phyloP scores from a whole-genome alignment of 192 early-diverging fungal species.

The Haplosporangium gracile region DNA sequence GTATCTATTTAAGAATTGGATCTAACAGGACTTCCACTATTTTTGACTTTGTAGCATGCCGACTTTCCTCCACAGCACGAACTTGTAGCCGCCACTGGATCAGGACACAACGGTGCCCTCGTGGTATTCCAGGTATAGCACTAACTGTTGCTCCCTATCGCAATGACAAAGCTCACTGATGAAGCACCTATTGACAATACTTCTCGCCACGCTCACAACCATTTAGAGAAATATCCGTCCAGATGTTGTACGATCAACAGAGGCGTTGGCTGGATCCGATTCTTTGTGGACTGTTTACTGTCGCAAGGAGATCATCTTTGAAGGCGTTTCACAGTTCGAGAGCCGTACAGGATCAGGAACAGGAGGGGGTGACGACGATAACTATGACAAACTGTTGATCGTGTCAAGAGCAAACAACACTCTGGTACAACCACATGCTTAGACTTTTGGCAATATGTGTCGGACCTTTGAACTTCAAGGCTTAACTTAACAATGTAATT shows the following conservation, averaged over 20 bases:
- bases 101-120: conserved; percentile 62
- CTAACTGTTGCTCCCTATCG: background rate
- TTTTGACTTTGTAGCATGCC: conserved; percentile 19
- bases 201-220: background rate
- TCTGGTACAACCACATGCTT: conserved; percentile 58
- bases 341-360: conserved; percentile 26
- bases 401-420: conserved; percentile 75
- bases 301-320: conserved; percentile 61
- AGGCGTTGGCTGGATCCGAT: conserved; percentile 62
- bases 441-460: background rate
- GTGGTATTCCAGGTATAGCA: conserved; percentile 64
- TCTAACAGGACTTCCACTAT: background rate
- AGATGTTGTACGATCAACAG: conserved; percentile 57
- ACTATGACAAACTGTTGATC: conserved; percentile 70
- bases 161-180: background rate
- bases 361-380: conserved; percentile 37
- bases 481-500: background rate
- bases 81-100: conserved; percentile 67
- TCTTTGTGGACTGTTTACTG: conserved; percentile 81
- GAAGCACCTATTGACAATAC: background rate
- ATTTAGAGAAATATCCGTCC: conserved; percentile 66
- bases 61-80: conserved; percentile 59
- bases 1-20: background rate
- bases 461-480: background rate
- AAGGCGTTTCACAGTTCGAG: conserved; percentile 56